A percentile compares a stretch with the other conserved stretches of the same genome.
Evolutionary conservation across 2,329 filamentous ascomycete species (phyloP).

Genomic region (Paraphaeosphaeria sporulosa): DNA sequence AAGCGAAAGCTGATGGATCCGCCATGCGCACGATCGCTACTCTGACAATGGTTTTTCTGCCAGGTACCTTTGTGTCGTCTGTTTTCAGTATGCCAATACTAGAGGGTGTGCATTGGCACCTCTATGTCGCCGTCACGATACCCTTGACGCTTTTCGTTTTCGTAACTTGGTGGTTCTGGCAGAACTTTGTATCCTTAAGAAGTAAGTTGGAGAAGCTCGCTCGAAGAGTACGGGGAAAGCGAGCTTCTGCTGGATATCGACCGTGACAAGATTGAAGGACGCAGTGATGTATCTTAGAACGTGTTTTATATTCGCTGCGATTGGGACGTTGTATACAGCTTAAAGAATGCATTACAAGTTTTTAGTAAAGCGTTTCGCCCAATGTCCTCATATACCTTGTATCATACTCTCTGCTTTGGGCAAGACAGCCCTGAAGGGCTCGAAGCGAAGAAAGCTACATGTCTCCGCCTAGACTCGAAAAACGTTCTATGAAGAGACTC

Average conservation of each 20-base stretch:
- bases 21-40: background rate
- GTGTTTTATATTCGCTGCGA: too few species aligned
- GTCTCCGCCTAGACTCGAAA: too few species aligned
- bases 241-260: background rate
- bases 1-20: background rate
- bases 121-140: background rate
- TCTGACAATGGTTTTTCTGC: background rate
- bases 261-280: too few species aligned
- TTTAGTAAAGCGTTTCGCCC: too few species aligned
- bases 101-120: background rate
- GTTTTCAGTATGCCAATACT: background rate
- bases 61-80: background rate
- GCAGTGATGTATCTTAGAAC: too few species aligned
- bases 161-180: background rate
- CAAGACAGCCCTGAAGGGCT: too few species aligned
- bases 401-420: too few species aligned
- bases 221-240: background rate
- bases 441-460: too few species aligned
- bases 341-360: too few species aligned
- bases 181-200: background rate
- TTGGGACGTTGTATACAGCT: too few species aligned
- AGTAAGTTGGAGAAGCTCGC: background rate
- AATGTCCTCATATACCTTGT: too few species aligned
- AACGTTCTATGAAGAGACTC: background rate
- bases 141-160: background rate